These are phyloP conservation scores for Kalmusia sp. DNA, from an alignment of 2,329 filamentous ascomycete species.

Conservation along the genomic window DNA sequence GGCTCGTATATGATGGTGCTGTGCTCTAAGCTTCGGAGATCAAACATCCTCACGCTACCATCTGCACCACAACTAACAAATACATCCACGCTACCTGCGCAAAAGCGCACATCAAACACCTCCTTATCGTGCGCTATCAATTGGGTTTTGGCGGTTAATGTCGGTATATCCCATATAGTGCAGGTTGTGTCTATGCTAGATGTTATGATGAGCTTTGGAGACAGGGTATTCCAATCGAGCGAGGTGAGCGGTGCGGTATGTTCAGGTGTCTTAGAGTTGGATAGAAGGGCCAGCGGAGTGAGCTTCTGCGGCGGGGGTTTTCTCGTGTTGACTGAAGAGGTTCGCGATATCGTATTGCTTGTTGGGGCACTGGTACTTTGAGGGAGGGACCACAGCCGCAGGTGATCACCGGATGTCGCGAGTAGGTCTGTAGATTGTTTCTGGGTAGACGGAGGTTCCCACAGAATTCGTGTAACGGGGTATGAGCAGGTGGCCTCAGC, in stretches of 20 bases:
- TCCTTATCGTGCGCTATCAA: conserved; percentile 99
- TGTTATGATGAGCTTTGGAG: conserved; percentile 95
- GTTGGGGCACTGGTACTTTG: conserved; percentile 58
- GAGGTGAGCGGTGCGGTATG: conserved; percentile 97
- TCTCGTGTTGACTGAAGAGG: conserved; percentile 66
- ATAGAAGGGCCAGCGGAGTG: conserved; percentile 88
- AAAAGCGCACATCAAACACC: conserved; percentile 98
- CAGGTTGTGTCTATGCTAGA: conserved; percentile 99
- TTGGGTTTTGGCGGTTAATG: conserved; percentile 96
- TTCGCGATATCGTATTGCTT: conserved; percentile 74
- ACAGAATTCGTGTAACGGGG: conserved; percentile 91
- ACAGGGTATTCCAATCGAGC: conserved; percentile 97
- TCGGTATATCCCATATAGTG: conserved; percentile 99
- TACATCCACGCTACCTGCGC: conserved; percentile 96
- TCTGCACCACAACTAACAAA: conserved; percentile 98
- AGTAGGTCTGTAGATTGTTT: conserved; percentile 95
- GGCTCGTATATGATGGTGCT: conserved; percentile 99
- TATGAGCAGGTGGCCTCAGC: conserved; percentile 98
- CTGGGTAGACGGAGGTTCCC: conserved; percentile 93
- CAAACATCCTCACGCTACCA: conserved; percentile 98
- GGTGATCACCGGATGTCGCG: conserved; percentile 92
- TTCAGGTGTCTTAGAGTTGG: conserved; percentile 97
- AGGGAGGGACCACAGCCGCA: conserved; percentile 92
- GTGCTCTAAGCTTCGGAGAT: conserved; percentile 92
- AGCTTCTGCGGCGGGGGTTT: conserved; percentile 76